A percentile compares a stretch with the other conserved stretches of the same genome.
phyloP scores from a whole-genome alignment of 2,329 filamentous ascomycete species.

The Aspergillus felis region DNA sequence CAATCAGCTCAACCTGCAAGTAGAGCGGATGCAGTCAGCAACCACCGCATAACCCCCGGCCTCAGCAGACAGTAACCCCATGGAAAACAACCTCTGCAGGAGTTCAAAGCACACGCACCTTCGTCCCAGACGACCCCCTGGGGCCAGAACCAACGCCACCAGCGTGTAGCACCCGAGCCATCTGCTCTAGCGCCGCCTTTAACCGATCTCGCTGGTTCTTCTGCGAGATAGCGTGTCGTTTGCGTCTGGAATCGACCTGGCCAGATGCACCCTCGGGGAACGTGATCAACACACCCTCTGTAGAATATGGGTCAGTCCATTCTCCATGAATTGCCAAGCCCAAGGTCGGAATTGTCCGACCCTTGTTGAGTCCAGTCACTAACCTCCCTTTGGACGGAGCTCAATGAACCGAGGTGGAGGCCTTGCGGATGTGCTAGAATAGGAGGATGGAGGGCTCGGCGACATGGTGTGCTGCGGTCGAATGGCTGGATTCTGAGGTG shows the following conservation, averaged over 20 bases:
- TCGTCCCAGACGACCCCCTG: neutral
- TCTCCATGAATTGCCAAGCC: neutral
- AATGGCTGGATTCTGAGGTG: neutral
- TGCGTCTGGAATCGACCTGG: neutral
- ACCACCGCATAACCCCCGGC: neutral
- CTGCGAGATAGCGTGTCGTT: conserved; percentile 4
- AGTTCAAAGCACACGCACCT: neutral
- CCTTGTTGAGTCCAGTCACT: neutral
- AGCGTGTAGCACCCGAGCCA: conserved; percentile 1
- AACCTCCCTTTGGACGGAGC: conserved; percentile 3
- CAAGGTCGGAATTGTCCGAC: neutral
- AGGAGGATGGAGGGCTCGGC: neutral
- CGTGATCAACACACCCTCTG: conserved; percentile 1
- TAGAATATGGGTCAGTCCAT: neutral
- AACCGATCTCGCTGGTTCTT: conserved; percentile 5
- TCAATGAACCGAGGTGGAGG: neutral
- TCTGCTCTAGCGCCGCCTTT: conserved; percentile 3
- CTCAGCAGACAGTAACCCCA: neutral
- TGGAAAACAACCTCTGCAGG: neutral
- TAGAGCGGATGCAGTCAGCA: neutral
- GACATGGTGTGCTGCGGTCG: neutral
- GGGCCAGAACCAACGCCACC: neutral
- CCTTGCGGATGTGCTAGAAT: neutral
- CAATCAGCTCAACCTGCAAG: conserved; percentile 10
- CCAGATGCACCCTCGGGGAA: neutral